phyloP scores from a whole-genome alignment of 352 stramenopile genomes.

The Blastocystis sp. region DNA sequence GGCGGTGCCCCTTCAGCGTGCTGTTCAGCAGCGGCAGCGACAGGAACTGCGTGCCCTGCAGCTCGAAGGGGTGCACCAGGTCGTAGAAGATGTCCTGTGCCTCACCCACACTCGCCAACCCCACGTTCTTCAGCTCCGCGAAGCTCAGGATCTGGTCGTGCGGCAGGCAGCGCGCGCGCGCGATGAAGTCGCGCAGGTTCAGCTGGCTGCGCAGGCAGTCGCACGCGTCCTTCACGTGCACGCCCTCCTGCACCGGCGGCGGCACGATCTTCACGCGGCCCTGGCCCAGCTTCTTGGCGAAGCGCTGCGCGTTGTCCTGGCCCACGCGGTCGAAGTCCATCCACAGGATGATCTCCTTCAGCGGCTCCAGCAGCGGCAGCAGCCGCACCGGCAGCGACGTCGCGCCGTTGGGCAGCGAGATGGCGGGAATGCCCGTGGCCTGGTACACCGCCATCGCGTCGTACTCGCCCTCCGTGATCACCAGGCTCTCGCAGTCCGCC shows the following conservation, averaged over 20 bases:
- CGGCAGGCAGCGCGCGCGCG: slow-evolving; percentile 79
- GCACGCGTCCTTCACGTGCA: slow-evolving; percentile 92
- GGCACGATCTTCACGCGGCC: slow-evolving; percentile 73
- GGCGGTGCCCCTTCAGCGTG: slow-evolving; percentile 91
- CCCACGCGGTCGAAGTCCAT: slow-evolving; percentile 93
- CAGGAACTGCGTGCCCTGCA: slow-evolving; percentile 85
- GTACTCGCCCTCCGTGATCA: slow-evolving; percentile 94
- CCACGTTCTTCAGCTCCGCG: slow-evolving; percentile 80
- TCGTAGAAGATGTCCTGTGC: slow-evolving; percentile 82
- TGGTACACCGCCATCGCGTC: slow-evolving; percentile 95
- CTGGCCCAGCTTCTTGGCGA: slow-evolving; percentile 89
- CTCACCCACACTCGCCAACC: slow-evolving; percentile 58
- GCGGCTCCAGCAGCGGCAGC: slow-evolving; percentile 89
- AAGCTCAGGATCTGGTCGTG: slow-evolving; percentile 91
- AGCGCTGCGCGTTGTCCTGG: slow-evolving; percentile 89
- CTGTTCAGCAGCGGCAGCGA: slow-evolving; percentile 88
- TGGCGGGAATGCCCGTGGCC: slow-evolving; percentile 82
- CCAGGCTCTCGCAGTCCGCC: slow-evolving; percentile 80
- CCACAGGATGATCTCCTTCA: slow-evolving; percentile 95
- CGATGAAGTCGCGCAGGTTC: slow-evolving; percentile 82
- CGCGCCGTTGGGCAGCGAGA: slow-evolving; percentile 94
- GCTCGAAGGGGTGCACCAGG: slow-evolving; percentile 87
- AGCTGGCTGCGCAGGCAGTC: slow-evolving; percentile 86
- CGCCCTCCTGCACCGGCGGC: slow-evolving; percentile 16
- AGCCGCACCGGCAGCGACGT: slow-evolving; percentile 88